Evolutionary conservation across 2,329 filamentous ascomycete genomes (phyloP).

Genomic region (Pseudopithomyces chartarum): DNA sequence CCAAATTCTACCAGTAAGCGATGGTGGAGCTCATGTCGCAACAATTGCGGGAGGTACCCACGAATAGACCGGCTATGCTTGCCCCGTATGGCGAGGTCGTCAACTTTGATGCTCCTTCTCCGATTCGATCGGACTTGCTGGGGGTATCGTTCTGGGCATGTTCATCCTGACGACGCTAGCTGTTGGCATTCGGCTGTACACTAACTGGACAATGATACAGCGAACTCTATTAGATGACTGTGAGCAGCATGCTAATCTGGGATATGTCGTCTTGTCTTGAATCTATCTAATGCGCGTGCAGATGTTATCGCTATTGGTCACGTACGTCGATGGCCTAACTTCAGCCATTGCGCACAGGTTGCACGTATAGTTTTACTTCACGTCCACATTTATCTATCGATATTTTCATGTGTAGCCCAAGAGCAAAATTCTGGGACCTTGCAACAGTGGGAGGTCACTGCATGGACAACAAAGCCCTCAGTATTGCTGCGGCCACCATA

Average conservation of each 20-base stretch:
- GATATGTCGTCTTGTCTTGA: no score
- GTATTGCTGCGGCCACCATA: neutral
- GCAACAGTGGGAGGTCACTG: neutral
- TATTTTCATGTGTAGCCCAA: slow-evolving; percentile 4
- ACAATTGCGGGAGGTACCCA: neutral
- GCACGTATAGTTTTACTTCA: slow-evolving; percentile 1
- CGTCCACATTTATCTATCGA: neutral
- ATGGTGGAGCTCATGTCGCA: neutral
- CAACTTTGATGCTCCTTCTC: neutral
- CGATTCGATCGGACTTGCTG: neutral
- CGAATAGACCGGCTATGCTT: neutral
- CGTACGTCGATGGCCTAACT: neutral
- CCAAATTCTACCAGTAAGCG: neutral
- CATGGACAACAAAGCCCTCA: neutral
- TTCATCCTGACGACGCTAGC: neutral
- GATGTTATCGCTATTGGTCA: neutral
- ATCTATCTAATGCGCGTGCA: neutral
- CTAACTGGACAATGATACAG: neutral
- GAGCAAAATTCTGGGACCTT: slow-evolving; percentile 15
- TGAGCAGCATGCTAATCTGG: neutral
- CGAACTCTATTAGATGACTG: neutral
- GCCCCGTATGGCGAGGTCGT: neutral
- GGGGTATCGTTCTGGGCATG: neutral
- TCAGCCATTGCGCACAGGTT: no score
- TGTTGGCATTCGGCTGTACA: neutral